Base-by-base conservation (phyloP, 345 rosid genomes). In the Heritiera fomes region DNA sequence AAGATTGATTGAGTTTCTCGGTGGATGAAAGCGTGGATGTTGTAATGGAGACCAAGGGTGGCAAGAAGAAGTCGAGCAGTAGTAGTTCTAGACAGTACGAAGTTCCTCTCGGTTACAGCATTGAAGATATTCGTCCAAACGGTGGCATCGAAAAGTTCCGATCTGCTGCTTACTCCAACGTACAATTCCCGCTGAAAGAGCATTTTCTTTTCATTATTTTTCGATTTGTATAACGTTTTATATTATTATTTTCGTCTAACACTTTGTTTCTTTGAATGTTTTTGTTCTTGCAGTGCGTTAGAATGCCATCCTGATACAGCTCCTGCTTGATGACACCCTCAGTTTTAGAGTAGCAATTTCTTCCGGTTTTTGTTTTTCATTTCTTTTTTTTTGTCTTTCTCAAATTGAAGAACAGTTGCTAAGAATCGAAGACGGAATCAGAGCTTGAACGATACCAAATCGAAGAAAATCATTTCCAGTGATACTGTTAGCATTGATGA, bases 101-200 rank as follows among this genome's bases (percentile, higher is more conserved):
- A 88, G 88, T 79, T 63, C 97, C 97, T n/a, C 91, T 91, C 74
- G 94, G 93, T 40, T 92, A 92, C 89, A 86, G 87, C 90, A 91
- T 91, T 85, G 94, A 92, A 92, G 94, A 92, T 89, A 86, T 92
- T 85, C 92, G 94, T 80, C 94, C 97, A 15, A 79, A 73, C 89
- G 97, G 93, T 79, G 97, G 94, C 82, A 87, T 89, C 83, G 86
- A 92, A 78, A 92, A 91, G 87, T 91, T 92, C 91, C 86, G 88
- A 82, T 91, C 92, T 65, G 92, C 97, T 88, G 94, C 89, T 45
- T 92, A 92, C 91, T 91, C 92, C 13, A 89, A 92, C 91, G 94
- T 89, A 84, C 60, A 38, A 55, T 17, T 38, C 5, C 43, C n/a
- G 2, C 58, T n/a, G 0, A 56, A 56, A 56, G 0, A 56, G 2